phyloP scores from a whole-genome alignment of 208 protist genomes.

The Wallacemonas sp. region DNA sequence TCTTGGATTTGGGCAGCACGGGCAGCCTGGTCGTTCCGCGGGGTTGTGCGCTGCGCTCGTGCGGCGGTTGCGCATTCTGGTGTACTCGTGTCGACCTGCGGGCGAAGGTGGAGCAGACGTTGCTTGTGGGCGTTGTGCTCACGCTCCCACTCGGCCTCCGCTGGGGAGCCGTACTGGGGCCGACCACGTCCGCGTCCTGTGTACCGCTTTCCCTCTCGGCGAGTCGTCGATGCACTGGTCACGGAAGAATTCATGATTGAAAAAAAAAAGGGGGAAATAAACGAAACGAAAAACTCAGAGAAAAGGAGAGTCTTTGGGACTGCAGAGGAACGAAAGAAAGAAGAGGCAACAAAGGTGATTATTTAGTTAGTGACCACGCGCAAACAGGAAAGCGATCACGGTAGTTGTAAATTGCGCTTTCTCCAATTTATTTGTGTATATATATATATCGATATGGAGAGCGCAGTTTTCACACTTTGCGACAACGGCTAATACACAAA shows the following conservation, averaged over 20 bases:
- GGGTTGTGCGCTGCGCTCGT: constrained; percentile 1
- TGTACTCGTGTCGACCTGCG: constrained; percentile 44
- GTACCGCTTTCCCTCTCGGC: neutral
- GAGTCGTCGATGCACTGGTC: neutral
- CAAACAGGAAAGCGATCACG: too few species aligned
- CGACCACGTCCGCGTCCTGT: neutral
- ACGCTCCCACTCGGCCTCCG: constrained; percentile 1
- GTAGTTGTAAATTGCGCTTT: too few species aligned
- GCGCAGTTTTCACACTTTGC: too few species aligned
- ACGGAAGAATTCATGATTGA: neutral
- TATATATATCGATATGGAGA: too few species aligned
- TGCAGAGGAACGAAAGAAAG: too few species aligned
- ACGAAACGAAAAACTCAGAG: constrained; percentile 14
- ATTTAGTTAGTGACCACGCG: too few species aligned
- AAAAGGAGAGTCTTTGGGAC: too few species aligned
- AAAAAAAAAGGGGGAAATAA: neutral
- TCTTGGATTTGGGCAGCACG: constrained; percentile 36
- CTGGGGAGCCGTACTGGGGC: neutral
- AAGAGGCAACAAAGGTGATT: too few species aligned
- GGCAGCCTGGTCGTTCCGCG: constrained; percentile 12
- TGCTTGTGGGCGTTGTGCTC: constrained; percentile 48
- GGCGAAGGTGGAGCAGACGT: constrained; percentile 32
- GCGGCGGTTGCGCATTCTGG: constrained; percentile 30
- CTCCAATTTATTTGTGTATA: too few species aligned
- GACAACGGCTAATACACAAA: too few species aligned